Base-by-base conservation (phyloP, 176 grass and related monocot species). In the Carex kokanica region DNA sequence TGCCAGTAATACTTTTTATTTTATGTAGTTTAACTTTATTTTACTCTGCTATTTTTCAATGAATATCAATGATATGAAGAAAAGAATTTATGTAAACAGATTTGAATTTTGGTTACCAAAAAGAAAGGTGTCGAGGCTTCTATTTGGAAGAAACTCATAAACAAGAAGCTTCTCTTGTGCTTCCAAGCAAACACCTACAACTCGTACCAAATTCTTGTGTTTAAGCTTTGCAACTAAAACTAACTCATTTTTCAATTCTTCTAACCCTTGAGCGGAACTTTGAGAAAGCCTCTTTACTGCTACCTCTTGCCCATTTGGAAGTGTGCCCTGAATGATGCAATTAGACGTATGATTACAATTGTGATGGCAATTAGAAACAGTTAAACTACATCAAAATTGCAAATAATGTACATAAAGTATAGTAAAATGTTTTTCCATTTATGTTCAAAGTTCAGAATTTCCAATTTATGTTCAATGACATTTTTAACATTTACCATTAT, bases 161-260 rank as follows among this genome's bases (percentile, higher is more conserved):
- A 92, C 86, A 64, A 94, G 62, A 60, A 91, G 77, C 31, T 91
- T 91, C 84, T 91, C 89, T 67, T 32, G 81, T 27, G 83, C 78
- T 67, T 91, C 85, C 85, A 91, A 89, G 83, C 88, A 93, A 89
- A 97, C 91, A 21, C 91, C 91, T 0, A 97, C 5, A 73, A 91
- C 89, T 45, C 86, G 91, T 20, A 97, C 89, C 59, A 97, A 87
- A 93, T 93, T 93, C 68, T 84, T 91, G 61, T 93, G 91, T 74
- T 91, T 89, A 80, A 97, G 91, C 47, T 91, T 97, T 55, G 91
- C 89, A 86, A 97, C 87, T 82, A 97, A 88, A 82, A 88, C 74
- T 27, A 88, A 8, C 74, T 88, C 86, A 84, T 90, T 94, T 74
- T 78, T 65, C n/a, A 94, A 79, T 83, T 94, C 92, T 29, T 43